Evolutionary conservation across 768 basidiomycete species (phyloP).

Genomic region (Termitomyces sp.): DNA sequence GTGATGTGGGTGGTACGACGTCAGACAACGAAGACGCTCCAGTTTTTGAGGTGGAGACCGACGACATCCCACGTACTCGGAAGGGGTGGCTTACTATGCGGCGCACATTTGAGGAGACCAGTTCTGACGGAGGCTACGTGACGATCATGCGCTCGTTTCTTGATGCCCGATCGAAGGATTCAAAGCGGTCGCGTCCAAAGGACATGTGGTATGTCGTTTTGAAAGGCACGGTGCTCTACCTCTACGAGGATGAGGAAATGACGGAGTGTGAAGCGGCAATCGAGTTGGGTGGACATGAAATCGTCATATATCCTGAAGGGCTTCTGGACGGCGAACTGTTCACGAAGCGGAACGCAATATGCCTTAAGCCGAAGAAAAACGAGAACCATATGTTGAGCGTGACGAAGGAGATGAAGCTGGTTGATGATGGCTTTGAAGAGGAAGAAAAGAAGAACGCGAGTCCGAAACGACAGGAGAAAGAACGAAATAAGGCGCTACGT

Average conservation of each 20-base stretch:
- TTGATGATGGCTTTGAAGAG: conserved; percentile 27
- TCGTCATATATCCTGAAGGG: conserved; percentile 71
- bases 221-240: conserved; percentile 86
- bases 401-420: conserved; percentile 48
- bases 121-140: conserved; percentile 67
- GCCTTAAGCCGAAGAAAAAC: conserved; percentile 51
- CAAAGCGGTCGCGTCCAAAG: conserved; percentile 78
- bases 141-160: conserved; percentile 77
- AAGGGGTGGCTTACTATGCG: conserved; percentile 85
- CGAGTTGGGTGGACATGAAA: conserved; percentile 75
- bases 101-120: conserved; percentile 67
- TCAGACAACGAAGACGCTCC: conserved; percentile 24
- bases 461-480: conserved; percentile 32
- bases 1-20: conserved; percentile 23
- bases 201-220: conserved; percentile 92
- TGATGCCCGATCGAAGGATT: conserved; percentile 81
- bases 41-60: conserved; percentile 26
- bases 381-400: conserved; percentile 42
- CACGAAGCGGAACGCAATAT: conserved; percentile 86
- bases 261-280: conserved; percentile 90
- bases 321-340: conserved; percentile 87
- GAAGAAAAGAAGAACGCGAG: conserved; percentile 23
- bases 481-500: conserved; percentile 29
- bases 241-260: conserved; percentile 93
- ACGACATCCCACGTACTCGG: conserved; percentile 62